These are phyloP conservation scores for Plectosphaerella sp. DNA, from an alignment of 2,329 filamentous ascomycete species.

Conservation along the genomic window DNA sequence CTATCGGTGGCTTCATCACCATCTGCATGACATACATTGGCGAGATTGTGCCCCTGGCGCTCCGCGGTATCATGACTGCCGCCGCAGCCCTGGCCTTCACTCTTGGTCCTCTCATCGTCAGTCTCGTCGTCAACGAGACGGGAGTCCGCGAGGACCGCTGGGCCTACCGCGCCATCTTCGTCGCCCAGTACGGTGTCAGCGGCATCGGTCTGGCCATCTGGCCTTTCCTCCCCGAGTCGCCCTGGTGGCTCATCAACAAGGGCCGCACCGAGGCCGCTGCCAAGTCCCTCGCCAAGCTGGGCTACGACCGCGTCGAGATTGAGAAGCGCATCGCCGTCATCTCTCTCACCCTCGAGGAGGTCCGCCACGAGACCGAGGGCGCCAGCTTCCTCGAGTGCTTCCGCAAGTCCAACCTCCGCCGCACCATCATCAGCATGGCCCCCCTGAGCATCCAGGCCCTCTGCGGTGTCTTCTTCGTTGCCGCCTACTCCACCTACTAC, in stretches of 20 bases:
- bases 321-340: constrained; percentile 22
- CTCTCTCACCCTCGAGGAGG: constrained; percentile 24
- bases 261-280: constrained; percentile 24
- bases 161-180: constrained; percentile 22
- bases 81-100: constrained; percentile 18
- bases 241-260: constrained; percentile 30
- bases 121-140: constrained; percentile 25
- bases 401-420: constrained; percentile 29
- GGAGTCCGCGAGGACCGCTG: constrained; percentile 19
- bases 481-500: constrained; percentile 36
- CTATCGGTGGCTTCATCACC: constrained; percentile 20
- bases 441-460: constrained; percentile 29
- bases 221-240: constrained; percentile 28
- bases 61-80: constrained; percentile 21
- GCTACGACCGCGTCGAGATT: constrained; percentile 19
- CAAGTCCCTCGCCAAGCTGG: constrained; percentile 24
- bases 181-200: constrained; percentile 10
- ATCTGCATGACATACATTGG: constrained; percentile 24
- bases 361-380: constrained; percentile 28
- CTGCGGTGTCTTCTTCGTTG: constrained; percentile 28
- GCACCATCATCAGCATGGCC: constrained; percentile 32
- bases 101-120: constrained; percentile 21
- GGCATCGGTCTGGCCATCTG: constrained; percentile 22
- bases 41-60: constrained; percentile 22
- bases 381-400: constrained; percentile 34